Conservation (phyloP, 2,329 filamentous ascomycete species). For the Ceratocystis colombiana region DNA sequence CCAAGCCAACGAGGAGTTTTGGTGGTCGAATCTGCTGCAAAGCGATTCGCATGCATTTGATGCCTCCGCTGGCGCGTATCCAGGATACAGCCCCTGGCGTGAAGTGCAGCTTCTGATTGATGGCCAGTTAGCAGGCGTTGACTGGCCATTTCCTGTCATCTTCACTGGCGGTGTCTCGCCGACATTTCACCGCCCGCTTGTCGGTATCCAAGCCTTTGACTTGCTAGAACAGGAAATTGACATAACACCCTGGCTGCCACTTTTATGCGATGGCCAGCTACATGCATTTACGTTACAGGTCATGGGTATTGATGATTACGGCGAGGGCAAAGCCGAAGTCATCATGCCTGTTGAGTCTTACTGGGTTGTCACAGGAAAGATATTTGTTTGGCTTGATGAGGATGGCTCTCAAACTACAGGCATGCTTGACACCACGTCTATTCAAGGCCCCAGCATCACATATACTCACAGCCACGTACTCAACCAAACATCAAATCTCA, state of each 20-base stretch:
- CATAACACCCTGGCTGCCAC: slow-evolving; percentile 62
- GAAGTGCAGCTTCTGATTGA: slow-evolving; percentile 72
- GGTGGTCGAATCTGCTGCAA: slow-evolving; percentile 68
- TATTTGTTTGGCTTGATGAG: slow-evolving; percentile 64
- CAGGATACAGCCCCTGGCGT: slow-evolving; percentile 62
- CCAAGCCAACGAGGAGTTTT: slow-evolving; percentile 70
- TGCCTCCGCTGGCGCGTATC: slow-evolving; percentile 45
- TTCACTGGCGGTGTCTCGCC: slow-evolving; percentile 74
- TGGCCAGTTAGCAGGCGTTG: slow-evolving; percentile 58
- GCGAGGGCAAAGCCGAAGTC: slow-evolving; percentile 39
- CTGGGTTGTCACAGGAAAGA: slow-evolving; percentile 69
- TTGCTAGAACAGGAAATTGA: slow-evolving; percentile 72
- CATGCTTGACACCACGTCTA: background rate
- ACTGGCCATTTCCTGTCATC: slow-evolving; percentile 73
- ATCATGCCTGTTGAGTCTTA: slow-evolving; percentile 34
- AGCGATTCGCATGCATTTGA: slow-evolving; percentile 51
- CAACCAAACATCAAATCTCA: slow-evolving; percentile 42
- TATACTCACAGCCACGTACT: slow-evolving; percentile 24
- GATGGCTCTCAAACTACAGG: slow-evolving; percentile 44
- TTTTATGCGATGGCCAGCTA: slow-evolving; percentile 53
- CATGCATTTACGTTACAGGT: slow-evolving; percentile 62
- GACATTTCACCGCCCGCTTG: slow-evolving; percentile 66
- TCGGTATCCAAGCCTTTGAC: slow-evolving; percentile 69
- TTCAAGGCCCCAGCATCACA: slow-evolving; percentile 30
- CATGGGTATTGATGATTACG: slow-evolving; percentile 51